phyloP scores from a whole-genome alignment of 2,329 filamentous ascomycete species.

The Beauveria scarabaeidicola region DNA sequence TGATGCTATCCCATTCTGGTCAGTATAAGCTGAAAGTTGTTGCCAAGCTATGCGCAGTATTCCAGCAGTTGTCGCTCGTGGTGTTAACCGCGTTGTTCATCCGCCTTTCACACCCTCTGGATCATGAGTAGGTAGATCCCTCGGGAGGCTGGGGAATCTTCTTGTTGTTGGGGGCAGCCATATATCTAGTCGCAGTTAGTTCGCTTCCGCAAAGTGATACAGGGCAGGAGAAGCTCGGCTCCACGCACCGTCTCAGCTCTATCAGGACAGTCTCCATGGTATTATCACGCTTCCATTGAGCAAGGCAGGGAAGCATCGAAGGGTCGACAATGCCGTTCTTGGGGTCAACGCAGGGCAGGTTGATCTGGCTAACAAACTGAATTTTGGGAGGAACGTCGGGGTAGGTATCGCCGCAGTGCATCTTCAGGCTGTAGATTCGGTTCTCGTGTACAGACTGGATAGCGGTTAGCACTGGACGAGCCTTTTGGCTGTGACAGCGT shows the following conservation, averaged over 20 bases:
- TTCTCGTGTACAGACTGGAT: constrained; percentile 88
- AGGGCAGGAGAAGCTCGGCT: neutral
- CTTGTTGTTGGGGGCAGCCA: constrained; percentile 87
- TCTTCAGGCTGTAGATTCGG: constrained; percentile 95
- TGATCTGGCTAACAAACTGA: constrained; percentile 88
- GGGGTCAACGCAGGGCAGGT: constrained; percentile 86
- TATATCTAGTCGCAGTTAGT: constrained; percentile 54
- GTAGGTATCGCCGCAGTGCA: constrained; percentile 86
- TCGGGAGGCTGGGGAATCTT: constrained; percentile 92
- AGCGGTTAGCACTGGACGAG: neutral
- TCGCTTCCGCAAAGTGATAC: neutral
- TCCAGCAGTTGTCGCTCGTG: neutral
- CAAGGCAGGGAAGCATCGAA: constrained; percentile 72
- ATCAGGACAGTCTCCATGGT: constrained; percentile 93
- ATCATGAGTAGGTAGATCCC: constrained; percentile 49
- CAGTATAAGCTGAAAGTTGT: neutral
- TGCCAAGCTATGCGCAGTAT: neutral
- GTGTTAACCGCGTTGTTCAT: neutral
- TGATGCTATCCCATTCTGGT: neutral
- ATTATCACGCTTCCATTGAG: constrained; percentile 85
- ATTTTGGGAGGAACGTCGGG: constrained; percentile 83
- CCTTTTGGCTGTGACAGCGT: too few species aligned
- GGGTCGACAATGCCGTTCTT: constrained; percentile 78
- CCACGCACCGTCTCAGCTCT: constrained; percentile 64
- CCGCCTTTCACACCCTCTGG: neutral